phyloP scores from a whole-genome alignment of 108 stramenopile species.

The Skeletonema menzelii region DNA sequence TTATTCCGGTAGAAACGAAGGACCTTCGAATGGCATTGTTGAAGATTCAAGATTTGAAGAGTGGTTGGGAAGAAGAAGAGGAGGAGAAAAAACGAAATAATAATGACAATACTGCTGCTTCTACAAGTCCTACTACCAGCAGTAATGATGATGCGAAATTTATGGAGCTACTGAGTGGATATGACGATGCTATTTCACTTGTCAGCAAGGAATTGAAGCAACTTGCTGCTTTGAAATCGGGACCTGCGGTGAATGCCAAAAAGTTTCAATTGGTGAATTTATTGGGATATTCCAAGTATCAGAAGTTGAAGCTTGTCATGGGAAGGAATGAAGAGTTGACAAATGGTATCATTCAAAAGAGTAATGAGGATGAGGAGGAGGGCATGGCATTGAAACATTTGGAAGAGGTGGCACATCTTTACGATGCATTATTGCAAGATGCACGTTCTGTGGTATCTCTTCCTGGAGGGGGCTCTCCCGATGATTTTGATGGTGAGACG shows the following conservation, averaged over 20 bases:
- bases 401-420: slow-evolving; percentile 71
- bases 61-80: slow-evolving; percentile 22
- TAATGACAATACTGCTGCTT: neutral
- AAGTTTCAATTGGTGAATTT: slow-evolving; percentile 57
- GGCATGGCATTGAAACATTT: slow-evolving; percentile 36
- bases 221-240: slow-evolving; percentile 51
- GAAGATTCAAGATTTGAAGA: slow-evolving; percentile 34
- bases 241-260: slow-evolving; percentile 76
- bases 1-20: slow-evolving; percentile 57
- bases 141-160: slow-evolving; percentile 47
- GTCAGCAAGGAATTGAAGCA: slow-evolving; percentile 47
- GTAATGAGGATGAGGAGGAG: slow-evolving; percentile 10
- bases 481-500: slow-evolving; percentile 17
- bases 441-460: slow-evolving; percentile 59
- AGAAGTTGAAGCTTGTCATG: slow-evolving; percentile 60
- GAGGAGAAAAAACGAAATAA: slow-evolving; percentile 15
- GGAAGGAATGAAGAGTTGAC: slow-evolving; percentile 52
- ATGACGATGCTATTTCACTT: slow-evolving; percentile 72
- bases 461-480: slow-evolving; percentile 42
- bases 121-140: neutral
- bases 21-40: slow-evolving; percentile 36
- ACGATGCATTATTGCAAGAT: slow-evolving; percentile 81
- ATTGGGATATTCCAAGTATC: slow-evolving; percentile 66
- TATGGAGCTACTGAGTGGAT: slow-evolving; percentile 61
- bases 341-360: slow-evolving; percentile 36